Conservation (phyloP, 768 basidiomycete species). For the Suillus brevipes region DNA sequence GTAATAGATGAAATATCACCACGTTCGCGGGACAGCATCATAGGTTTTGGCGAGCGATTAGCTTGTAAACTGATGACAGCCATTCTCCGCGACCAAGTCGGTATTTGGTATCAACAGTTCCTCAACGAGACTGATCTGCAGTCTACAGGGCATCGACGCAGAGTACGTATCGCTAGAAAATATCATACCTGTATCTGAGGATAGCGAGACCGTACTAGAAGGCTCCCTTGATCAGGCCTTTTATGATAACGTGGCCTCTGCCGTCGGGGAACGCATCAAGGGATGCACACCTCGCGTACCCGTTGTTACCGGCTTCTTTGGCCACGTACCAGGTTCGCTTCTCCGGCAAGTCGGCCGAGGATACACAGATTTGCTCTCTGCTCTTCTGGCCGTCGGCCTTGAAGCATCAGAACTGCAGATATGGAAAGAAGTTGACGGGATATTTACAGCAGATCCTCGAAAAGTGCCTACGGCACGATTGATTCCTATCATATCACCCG, state of each 20-base stretch:
- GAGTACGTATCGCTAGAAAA: conserved; percentile 94
- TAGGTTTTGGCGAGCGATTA: conserved; percentile 90
- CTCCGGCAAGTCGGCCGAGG: conserved; percentile 92
- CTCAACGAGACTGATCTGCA: background rate
- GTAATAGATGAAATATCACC: conserved; percentile 98
- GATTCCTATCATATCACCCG: conserved; percentile 90
- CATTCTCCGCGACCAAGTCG: conserved; percentile 79
- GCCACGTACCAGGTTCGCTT: conserved; percentile 92
- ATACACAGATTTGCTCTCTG: conserved; percentile 96
- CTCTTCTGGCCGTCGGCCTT: conserved; percentile 89
- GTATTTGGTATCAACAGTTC: conserved; percentile 22
- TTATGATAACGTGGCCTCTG: conserved; percentile 74
- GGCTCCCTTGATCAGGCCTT: conserved; percentile 82
- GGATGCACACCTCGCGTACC: conserved; percentile 84
- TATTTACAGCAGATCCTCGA: conserved; percentile 97
- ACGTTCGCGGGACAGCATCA: conserved; percentile 87
- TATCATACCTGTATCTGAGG: conserved; percentile 73
- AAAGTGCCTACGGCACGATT: conserved; percentile 95
- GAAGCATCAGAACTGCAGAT: conserved; percentile 92
- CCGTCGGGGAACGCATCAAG: conserved; percentile 75
- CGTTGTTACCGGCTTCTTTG: conserved; percentile 98
- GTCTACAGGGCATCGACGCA: conserved; percentile 81
- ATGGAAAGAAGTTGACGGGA: conserved; percentile 99
- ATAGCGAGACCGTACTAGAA: conserved; percentile 44
- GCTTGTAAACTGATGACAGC: conserved; percentile 93